A percentile compares a stretch with the other conserved stretches of the same genome.
These are phyloP conservation scores for Cicer arietinum DNA, from an alignment of 306 rosid genomes.

Conservation along the genomic window DNA sequence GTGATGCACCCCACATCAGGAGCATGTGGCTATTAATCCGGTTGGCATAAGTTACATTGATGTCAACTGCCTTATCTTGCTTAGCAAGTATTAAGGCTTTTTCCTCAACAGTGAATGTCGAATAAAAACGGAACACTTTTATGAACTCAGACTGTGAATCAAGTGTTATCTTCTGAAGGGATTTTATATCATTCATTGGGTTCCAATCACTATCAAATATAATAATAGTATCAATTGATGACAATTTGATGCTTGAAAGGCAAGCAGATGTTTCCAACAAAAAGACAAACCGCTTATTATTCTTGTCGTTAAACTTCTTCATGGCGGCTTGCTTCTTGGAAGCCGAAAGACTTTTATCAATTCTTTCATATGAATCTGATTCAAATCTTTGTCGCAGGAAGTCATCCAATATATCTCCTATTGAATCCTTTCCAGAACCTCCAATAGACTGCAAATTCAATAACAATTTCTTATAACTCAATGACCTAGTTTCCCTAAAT, in stretches of 20 bases:
- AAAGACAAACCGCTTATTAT: conserved; percentile 71
- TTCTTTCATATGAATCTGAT: conserved; percentile 73
- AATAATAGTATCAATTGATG: conserved; percentile 71
- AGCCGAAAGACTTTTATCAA: conserved; percentile 52
- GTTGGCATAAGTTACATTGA: conserved; percentile 51
- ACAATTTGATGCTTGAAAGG: conserved; percentile 65
- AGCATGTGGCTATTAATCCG: conserved; percentile 59
- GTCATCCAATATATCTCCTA: conserved; percentile 91
- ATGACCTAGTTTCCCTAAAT: conserved; percentile 32
- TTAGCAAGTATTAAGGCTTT: conserved; percentile 71
- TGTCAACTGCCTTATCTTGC: conserved; percentile 70
- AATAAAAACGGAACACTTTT: conserved; percentile 79
- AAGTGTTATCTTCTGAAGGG: conserved; percentile 78
- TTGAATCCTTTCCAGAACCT: conserved; percentile 60
- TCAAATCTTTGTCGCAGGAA: conserved; percentile 71
- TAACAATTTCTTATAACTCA: conserved; percentile 30
- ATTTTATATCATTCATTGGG: conserved; percentile 76
- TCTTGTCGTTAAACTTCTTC: conserved; percentile 74
- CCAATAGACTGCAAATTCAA: conserved; percentile 63
- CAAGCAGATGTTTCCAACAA: conserved; percentile 84
- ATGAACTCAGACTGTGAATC: conserved; percentile 68
- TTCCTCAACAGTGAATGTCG: conserved; percentile 85
- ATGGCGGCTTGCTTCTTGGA: conserved; percentile 67
- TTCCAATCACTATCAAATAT: conserved; percentile 91
- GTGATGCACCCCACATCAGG: conserved; percentile 83